Evolutionary conservation across 345 rosid species (phyloP).

Genomic region (Lepidium africanum): DNA sequence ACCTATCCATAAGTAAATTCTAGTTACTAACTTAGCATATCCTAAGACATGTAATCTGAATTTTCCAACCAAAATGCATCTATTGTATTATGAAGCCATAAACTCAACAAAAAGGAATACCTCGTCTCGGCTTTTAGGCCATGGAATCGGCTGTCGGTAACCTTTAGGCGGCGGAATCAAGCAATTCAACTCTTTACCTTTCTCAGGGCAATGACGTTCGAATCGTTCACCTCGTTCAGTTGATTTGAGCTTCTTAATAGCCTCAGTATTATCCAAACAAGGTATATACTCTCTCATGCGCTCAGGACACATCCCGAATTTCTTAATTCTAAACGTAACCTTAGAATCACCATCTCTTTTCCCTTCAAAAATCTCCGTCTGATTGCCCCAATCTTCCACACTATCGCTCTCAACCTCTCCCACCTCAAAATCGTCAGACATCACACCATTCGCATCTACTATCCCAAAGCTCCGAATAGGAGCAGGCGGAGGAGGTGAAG

Average conservation of each 20-base stretch:
- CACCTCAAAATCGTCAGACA: constrained; percentile 76
- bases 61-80: not conserved
- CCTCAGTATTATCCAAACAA: constrained; percentile 75
- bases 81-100: no score
- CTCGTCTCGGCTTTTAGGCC: constrained; percentile 97
- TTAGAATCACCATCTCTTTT: constrained; percentile 17
- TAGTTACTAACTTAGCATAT: not conserved
- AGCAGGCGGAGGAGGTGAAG: constrained; percentile 38
- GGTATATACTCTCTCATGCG: constrained; percentile 87
- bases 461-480: constrained; percentile 56
- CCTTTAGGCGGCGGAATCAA: constrained; percentile 82
- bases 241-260: constrained; percentile 58
- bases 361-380: constrained; percentile 26
- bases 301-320: constrained; percentile 50
- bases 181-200: constrained; percentile 65
- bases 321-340: constrained; percentile 32
- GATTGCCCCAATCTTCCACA: constrained; percentile 57
- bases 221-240: constrained; percentile 70
- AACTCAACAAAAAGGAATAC: no score
- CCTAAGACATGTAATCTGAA: not conserved
- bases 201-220: constrained; percentile 85
- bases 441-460: constrained; percentile 70
- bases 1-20: constrained; percentile 42
- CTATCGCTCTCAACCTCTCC: constrained; percentile 64
- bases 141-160: constrained; percentile 66